Percentiles rank a stretch among this genome's conserved stretches.
Evolutionary conservation across 1,284 basidiomycete genomes (phyloP).

Genomic region (Leccinum fallax): DNA sequence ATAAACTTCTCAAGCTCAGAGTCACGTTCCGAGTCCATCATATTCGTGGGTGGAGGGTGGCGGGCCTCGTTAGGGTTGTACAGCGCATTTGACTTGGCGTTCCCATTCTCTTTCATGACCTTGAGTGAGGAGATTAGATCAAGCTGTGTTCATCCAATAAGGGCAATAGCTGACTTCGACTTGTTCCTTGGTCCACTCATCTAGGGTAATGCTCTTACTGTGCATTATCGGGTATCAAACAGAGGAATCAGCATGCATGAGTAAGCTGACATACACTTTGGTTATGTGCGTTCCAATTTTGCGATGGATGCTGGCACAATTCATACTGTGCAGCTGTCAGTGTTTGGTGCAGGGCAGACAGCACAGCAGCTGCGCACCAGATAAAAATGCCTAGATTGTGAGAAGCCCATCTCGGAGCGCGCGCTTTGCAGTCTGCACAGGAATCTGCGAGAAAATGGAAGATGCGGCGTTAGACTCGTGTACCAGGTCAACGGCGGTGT

Average conservation of each 20-base stretch:
- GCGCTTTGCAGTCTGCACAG: conserved; percentile 84
- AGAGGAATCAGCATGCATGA: conserved; percentile 1
- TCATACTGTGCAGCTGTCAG: conserved; percentile 50
- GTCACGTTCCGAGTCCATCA: conserved; percentile 77
- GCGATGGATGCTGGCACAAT: conserved; percentile 84
- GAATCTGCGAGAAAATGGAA: conserved; percentile 48
- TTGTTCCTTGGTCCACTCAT: conserved; percentile 85
- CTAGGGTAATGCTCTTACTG: conserved; percentile 83
- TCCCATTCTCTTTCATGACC: conserved; percentile 78
- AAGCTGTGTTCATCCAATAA: conserved; percentile 13
- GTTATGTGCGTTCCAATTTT: conserved; percentile 87
- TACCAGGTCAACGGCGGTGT: conserved; percentile 3
- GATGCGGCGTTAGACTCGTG: conserved; percentile 9
- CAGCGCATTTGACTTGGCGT: conserved; percentile 70
- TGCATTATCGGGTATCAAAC: conserved; percentile 10
- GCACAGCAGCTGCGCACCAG: conserved; percentile 51
- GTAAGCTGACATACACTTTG: conserved; percentile 65
- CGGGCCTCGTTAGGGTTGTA: conserved; percentile 78
- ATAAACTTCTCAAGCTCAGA: conserved; percentile 86
- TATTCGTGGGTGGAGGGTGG: conserved; percentile 77
- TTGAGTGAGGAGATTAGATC: conserved; percentile 23
- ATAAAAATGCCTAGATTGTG: conserved; percentile 82
- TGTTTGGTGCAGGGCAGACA: conserved; percentile 2
- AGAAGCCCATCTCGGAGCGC: conserved; percentile 81
- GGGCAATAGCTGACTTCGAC: conserved; percentile 59